These are phyloP conservation scores for Lasiodiplodia gonubiensis DNA, from an alignment of 2,329 filamentous ascomycete genomes.

Conservation along the genomic window DNA sequence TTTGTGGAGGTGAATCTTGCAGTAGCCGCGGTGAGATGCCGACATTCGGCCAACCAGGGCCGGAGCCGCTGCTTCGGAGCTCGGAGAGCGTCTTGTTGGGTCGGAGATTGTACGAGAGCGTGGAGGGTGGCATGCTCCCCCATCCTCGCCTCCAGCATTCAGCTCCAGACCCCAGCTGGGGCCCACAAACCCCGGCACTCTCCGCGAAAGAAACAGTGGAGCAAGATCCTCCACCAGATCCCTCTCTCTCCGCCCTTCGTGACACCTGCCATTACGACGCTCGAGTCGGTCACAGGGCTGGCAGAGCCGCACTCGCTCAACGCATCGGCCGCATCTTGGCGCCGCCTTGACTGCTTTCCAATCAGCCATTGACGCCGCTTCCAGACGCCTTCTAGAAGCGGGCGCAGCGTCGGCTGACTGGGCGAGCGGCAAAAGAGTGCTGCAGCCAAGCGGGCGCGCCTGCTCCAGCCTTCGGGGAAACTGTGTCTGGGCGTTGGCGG, in stretches of 20 bases:
- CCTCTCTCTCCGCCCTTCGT: background rate
- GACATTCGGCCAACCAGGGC: slow-evolving; percentile 16
- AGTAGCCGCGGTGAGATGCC: background rate
- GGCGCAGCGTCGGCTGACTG: background rate
- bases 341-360: background rate
- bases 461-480: background rate
- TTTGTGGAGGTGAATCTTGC: slow-evolving; percentile 1
- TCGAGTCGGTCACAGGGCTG: background rate
- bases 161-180: slow-evolving; percentile 21
- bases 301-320: slow-evolving; percentile 8
- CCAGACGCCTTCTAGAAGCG: slow-evolving; percentile 14
- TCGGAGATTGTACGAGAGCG: background rate
- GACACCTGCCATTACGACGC: background rate
- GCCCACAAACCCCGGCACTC: slow-evolving; percentile 8
- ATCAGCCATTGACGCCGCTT: background rate
- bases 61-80: slow-evolving; percentile 1
- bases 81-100: background rate
- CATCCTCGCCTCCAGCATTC: slow-evolving; percentile 14
- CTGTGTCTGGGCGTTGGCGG: background rate
- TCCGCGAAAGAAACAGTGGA: slow-evolving; percentile 11
- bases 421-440: background rate
- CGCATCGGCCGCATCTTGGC: background rate
- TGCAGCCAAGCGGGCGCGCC: background rate
- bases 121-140: background rate
- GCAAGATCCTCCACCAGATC: background rate